Percentiles rank a stretch among this genome's conserved stretches.
These are phyloP conservation scores for Yamadazyma aaseri DNA, from an alignment of 1,139 yeast genomes.

Conservation along the genomic window DNA sequence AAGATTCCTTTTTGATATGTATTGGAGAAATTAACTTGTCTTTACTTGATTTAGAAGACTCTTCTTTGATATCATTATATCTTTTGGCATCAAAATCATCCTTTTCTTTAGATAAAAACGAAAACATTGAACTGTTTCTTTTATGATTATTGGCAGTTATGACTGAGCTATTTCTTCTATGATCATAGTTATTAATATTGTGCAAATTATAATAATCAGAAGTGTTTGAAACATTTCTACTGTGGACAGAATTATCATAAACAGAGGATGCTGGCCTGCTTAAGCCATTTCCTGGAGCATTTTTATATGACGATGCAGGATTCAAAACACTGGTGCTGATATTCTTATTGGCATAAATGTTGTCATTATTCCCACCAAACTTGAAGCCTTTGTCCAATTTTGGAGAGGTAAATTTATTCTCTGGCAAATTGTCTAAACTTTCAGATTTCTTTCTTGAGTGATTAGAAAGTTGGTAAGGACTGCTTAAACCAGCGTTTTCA, in stretches of 20 bases:
- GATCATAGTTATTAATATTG: slow-evolving; percentile 16
- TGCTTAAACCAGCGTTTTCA: slow-evolving; percentile 16
- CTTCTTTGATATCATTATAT: slow-evolving; percentile 8
- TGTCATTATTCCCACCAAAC: slow-evolving; percentile 20
- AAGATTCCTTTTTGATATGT: slow-evolving; percentile 21
- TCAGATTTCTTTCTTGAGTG: slow-evolving; percentile 25
- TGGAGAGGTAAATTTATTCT: slow-evolving; percentile 7
- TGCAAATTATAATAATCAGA: slow-evolving; percentile 12
- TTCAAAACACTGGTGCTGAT: slow-evolving; percentile 6
- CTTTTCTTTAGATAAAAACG: slow-evolving; percentile 14
- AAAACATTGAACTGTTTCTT: slow-evolving; percentile 22
- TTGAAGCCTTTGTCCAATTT: slow-evolving; percentile 16
- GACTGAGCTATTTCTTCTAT: slow-evolving; percentile 34
- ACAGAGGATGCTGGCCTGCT: slow-evolving; percentile 45
- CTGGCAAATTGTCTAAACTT: slow-evolving; percentile 48
- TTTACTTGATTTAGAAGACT: slow-evolving; percentile 4
- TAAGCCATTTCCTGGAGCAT: slow-evolving; percentile 7
- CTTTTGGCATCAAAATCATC: slow-evolving; percentile 9
- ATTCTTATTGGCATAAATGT: slow-evolving; percentile 6
- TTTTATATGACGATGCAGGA: slow-evolving; percentile 6
- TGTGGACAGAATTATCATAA: slow-evolving; percentile 35
- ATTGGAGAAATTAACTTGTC: slow-evolving; percentile 26
- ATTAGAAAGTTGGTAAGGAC: slow-evolving; percentile 5
- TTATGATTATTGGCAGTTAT: slow-evolving; percentile 26
- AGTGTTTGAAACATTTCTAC: slow-evolving; percentile 25